Evolutionary conservation across 2,329 filamentous ascomycete species (phyloP), one percentile per base, ranked within the genome.

Genomic region (Alternaria incomplexa): DNA sequence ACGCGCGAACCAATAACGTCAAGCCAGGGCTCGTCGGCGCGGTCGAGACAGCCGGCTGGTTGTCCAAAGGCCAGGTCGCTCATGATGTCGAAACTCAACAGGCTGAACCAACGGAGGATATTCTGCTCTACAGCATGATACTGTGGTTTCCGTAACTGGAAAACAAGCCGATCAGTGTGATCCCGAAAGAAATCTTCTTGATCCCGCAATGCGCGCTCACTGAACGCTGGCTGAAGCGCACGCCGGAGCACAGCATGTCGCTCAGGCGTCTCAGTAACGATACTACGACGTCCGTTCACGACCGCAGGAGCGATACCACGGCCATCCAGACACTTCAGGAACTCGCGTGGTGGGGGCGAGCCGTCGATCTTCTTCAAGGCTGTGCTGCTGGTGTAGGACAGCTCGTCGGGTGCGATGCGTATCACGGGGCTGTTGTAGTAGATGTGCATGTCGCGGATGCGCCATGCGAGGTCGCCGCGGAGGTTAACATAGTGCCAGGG

Each of bases 331-430:
- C 55, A 57, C 20, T 57, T 57, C 1, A 57, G 55, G 3, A 57
- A 57, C n/a, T 57, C 55, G 55, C 55, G 55, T 75, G 48, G 57
- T 1, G 55, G 55, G 7, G 30, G 15, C 5, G 55, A 50, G 30
- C 57, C 57, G 26, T 59, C 45, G 32, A 59, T 59, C 25, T 59
- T 54, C 36, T 54, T 53, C 48, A 26, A 47, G 20, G 57, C 57
- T 2, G 40, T 53, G 26, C 47, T 26, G 26, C 22, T 53, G n/a
- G 48, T 46, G 20, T 53, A 59, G 13, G 47, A 53, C 4, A 59
- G 48, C 57, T 59, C 57, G 32, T 59, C 57, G 20, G 57, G 57
- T 17, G 47, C 48, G 12, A 59, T 15, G 15, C 57, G 57, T 22
- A 54, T 46, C n/a, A 59, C 57, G 9, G 32, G 36, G 57, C 57